phyloP scores from a whole-genome alignment of 1,284 basidiomycete species.

The Gymnopus androsaceus region DNA sequence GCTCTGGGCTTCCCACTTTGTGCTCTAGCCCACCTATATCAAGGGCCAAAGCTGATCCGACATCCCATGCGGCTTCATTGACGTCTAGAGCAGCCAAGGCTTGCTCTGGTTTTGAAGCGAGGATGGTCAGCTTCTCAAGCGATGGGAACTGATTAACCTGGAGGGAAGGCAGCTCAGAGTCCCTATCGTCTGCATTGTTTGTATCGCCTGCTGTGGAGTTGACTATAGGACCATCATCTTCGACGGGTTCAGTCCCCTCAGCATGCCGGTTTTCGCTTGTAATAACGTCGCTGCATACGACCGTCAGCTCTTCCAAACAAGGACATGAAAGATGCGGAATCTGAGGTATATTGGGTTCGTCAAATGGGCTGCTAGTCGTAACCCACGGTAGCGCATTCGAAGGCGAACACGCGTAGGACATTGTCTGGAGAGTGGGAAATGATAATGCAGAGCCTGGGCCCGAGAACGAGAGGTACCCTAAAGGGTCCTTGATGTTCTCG shows the following conservation, averaged over 20 bases:
- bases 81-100: conserved; percentile 2
- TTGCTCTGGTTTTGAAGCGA: conserved; percentile 7
- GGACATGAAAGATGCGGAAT: conserved; percentile 3
- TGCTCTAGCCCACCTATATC: background rate
- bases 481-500: background rate
- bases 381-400: conserved; percentile 4
- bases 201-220: background rate
- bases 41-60: background rate
- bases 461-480: conserved; percentile 2
- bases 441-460: background rate
- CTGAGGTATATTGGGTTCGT: background rate
- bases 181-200: background rate
- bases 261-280: background rate
- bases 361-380: background rate
- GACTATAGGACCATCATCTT: background rate
- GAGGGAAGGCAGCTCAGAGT: background rate
- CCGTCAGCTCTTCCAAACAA: background rate
- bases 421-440: background rate
- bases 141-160: background rate
- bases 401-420: conserved; percentile 12
- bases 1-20: background rate
- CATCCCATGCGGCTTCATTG: conserved; percentile 1
- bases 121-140: background rate
- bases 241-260: background rate
- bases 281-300: background rate